phyloP scores from a whole-genome alignment of 257 asterid species.

The Solanum clarkiae region DNA sequence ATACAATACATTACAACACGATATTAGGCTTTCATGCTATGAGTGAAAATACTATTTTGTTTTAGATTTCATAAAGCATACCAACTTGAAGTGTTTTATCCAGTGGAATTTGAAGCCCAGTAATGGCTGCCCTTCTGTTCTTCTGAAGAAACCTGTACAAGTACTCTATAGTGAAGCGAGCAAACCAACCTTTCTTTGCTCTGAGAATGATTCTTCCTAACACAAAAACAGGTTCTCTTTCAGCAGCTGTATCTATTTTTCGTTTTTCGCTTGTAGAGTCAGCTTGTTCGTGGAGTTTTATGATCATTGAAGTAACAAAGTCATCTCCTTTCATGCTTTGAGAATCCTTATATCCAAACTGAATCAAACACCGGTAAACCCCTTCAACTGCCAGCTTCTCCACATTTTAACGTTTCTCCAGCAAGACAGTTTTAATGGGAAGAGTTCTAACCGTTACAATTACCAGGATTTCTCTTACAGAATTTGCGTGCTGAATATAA shows the following conservation, averaged over 20 bases:
- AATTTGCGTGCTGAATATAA: slow-evolving; percentile 39
- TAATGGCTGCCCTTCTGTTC: slow-evolving; percentile 35
- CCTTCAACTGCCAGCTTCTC: slow-evolving; percentile 39
- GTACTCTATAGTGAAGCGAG: slow-evolving; percentile 28
- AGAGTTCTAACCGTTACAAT: slow-evolving; percentile 40
- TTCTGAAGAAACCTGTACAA: slow-evolving; percentile 62
- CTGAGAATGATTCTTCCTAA: slow-evolving; percentile 42
- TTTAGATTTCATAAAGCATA: slow-evolving; percentile 39
- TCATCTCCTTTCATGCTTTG: slow-evolving; percentile 33
- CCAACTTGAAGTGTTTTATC: slow-evolving; percentile 54
- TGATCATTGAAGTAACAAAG: slow-evolving; percentile 11
- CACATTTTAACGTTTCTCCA: slow-evolving; percentile 29
- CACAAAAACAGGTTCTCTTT: slow-evolving; percentile 20
- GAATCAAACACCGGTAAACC: slow-evolving; percentile 45
- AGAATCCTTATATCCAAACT: slow-evolving; percentile 47
- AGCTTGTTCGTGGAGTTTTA: slow-evolving; percentile 12
- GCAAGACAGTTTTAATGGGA: slow-evolving; percentile 23
- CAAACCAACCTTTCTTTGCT: slow-evolving; percentile 25
- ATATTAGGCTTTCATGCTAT: too few relatives aligned
- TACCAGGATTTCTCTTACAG: slow-evolving; percentile 42
- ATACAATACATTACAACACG: too few relatives aligned
- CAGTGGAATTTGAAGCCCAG: slow-evolving; percentile 29
- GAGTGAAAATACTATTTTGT: too few relatives aligned
- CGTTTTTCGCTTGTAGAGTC: slow-evolving; percentile 13
- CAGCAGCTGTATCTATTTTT: slow-evolving; percentile 18